Conservation (phyloP, 345 rosid species). For the Citrus trifoliata region DNA sequence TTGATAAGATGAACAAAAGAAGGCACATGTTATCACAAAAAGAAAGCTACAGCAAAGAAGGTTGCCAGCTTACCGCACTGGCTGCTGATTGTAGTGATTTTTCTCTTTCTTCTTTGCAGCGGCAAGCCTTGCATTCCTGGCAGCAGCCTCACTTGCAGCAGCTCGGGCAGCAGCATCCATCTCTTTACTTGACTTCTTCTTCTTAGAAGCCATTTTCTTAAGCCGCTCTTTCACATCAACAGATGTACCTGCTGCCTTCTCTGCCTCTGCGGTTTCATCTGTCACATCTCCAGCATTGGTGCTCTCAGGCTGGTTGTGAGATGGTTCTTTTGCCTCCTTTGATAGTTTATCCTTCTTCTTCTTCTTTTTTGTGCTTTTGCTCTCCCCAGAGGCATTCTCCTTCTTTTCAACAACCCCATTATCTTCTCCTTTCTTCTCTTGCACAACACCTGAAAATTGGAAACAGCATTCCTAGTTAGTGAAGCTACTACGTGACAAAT, state of each 20-base stretch:
- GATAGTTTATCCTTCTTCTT: slow-evolving; percentile 61
- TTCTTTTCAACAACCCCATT: slow-evolving; percentile 53
- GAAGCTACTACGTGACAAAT: not conserved
- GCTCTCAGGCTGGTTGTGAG: slow-evolving; percentile 33
- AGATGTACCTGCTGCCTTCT: slow-evolving; percentile 43
- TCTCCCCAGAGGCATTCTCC: slow-evolving; percentile 51
- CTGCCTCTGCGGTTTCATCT: slow-evolving; percentile 29
- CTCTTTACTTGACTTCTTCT: slow-evolving; percentile 83
- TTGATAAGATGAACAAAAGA: slow-evolving; percentile 18
- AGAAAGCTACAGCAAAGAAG: not conserved
- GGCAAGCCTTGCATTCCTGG: slow-evolving; percentile 63
- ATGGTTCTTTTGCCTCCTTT: slow-evolving; percentile 57
- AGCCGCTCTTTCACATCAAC: slow-evolving; percentile 62
- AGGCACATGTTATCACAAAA: slow-evolving; percentile 15
- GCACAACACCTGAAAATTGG: slow-evolving; percentile 21
- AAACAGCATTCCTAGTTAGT: not conserved
- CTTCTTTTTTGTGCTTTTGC: slow-evolving; percentile 70
- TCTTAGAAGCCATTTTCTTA: slow-evolving; percentile 62
- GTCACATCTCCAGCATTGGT: slow-evolving; percentile 23
- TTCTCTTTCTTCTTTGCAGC: slow-evolving; percentile 92
- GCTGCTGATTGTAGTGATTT: slow-evolving; percentile 80
- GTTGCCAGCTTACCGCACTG: slow-evolving; percentile 44
- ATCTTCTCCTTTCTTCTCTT: slow-evolving; percentile 34
- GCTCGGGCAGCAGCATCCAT: slow-evolving; percentile 66
- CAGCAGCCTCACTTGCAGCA: slow-evolving; percentile 78